phyloP scores from a whole-genome alignment of 2,329 filamentous ascomycete species.

The Drechslera avenae region DNA sequence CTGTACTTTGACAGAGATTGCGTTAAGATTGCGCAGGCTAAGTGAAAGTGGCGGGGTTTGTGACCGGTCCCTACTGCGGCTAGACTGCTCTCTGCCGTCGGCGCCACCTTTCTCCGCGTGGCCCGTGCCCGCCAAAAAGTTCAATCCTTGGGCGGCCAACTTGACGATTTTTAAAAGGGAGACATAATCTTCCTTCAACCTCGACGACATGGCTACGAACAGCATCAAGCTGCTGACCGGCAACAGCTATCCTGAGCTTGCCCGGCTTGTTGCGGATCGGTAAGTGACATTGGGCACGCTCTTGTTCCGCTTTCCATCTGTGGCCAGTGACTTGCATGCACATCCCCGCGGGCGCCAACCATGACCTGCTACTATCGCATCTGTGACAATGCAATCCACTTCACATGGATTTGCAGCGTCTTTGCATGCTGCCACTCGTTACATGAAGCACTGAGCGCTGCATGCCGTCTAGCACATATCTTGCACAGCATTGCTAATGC shows the following conservation, averaged over 20 bases:
- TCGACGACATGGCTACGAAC: constrained; percentile 67
- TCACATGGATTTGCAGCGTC: neutral
- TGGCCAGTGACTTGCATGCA: constrained; percentile 16
- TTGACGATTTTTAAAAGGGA: constrained; percentile 24
- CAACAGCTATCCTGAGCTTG: constrained; percentile 75
- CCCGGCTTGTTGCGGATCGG: constrained; percentile 71
- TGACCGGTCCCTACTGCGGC: constrained; percentile 3
- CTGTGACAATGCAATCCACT: neutral
- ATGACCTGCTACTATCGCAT: neutral
- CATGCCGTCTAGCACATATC: neutral
- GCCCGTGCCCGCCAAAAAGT: constrained; percentile 32
- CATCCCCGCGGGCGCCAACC: constrained; percentile 2
- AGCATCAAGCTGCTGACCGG: constrained; percentile 77
- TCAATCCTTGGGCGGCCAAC: constrained; percentile 19
- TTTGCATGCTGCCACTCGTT: neutral
- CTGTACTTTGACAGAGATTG: neutral
- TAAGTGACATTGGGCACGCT: constrained; percentile 45
- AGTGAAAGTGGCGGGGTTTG: neutral
- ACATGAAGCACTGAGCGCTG: neutral
- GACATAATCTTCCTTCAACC: constrained; percentile 20
- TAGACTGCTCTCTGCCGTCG: constrained; percentile 11
- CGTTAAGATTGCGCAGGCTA: neutral
- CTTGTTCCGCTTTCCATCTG: neutral
- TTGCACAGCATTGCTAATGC: constrained; percentile 22
- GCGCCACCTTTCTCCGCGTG: constrained; percentile 27